Evolutionary conservation across 495 filamentous ascomycete species (phyloP).

Genomic region (Xylaria castorea): DNA sequence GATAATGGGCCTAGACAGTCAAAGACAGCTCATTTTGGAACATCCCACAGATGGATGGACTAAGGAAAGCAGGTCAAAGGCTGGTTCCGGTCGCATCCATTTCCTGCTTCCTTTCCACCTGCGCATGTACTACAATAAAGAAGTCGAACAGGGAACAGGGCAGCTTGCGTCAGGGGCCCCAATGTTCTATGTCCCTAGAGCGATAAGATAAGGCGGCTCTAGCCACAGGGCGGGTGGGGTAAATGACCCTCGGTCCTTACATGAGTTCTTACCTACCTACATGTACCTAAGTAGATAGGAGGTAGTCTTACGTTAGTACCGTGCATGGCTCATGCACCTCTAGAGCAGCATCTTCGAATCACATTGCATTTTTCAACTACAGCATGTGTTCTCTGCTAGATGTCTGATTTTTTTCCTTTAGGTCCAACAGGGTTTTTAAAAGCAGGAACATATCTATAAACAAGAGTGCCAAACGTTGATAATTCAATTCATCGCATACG

Average conservation of each 20-base stretch:
- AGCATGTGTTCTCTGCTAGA: too few species aligned
- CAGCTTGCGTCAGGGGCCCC: constrained; percentile 23
- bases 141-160: constrained; percentile 25
- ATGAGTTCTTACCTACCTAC: too few species aligned
- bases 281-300: too few species aligned
- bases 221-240: constrained; percentile 5
- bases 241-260: neutral
- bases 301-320: constrained; percentile 6
- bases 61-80: constrained; percentile 35
- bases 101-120: constrained; percentile 28
- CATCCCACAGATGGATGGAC: constrained; percentile 29
- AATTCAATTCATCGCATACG: neutral
- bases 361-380: neutral
- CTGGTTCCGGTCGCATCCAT: constrained; percentile 40
- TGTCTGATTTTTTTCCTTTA: neutral
- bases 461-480: neutral
- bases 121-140: constrained; percentile 24
- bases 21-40: constrained; percentile 43
- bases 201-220: constrained; percentile 30
- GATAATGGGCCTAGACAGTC: constrained; percentile 34
- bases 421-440: neutral
- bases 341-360: neutral
- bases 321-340: neutral
- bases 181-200: neutral
- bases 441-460: neutral